phyloP scores from a whole-genome alignment of 768 basidiomycete species.

The Trichaptum fuscoviolaceum region DNA sequence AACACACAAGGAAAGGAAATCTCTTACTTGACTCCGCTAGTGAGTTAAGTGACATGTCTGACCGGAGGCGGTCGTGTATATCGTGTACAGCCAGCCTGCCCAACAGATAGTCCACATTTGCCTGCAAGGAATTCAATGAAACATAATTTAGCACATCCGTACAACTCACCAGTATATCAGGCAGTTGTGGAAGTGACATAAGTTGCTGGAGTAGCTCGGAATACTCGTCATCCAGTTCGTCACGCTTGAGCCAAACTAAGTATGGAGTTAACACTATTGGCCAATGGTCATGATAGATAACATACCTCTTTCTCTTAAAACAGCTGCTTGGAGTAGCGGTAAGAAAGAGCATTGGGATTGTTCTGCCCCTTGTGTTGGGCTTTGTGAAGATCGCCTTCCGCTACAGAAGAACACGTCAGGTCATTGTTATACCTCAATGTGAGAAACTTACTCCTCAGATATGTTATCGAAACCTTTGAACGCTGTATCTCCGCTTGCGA shows the following conservation, averaged over 20 bases:
- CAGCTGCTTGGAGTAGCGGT: slow-evolving; percentile 53
- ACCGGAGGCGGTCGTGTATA: slow-evolving; percentile 71
- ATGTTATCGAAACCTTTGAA: slow-evolving; percentile 35
- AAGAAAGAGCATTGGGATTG: slow-evolving; percentile 43
- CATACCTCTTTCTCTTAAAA: slow-evolving; percentile 68
- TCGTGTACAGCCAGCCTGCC: slow-evolving; percentile 76
- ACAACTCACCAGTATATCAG: slow-evolving; percentile 49
- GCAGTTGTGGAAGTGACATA: slow-evolving; percentile 48
- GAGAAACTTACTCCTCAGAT: slow-evolving; percentile 25
- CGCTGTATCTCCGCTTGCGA: slow-evolving; percentile 53
- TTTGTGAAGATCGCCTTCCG: slow-evolving; percentile 2
- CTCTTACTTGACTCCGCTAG: slow-evolving; percentile 83
- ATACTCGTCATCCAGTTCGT: slow-evolving; percentile 49
- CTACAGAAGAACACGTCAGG: slow-evolving; percentile 5
- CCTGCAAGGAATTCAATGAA: slow-evolving; percentile 33
- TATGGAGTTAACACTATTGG: slow-evolving; percentile 1
- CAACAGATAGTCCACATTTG: slow-evolving; percentile 68
- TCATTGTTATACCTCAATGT: not conserved
- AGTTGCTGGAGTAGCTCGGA: slow-evolving; percentile 53
- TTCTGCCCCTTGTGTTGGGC: slow-evolving; percentile 14
- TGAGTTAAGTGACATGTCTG: slow-evolving; percentile 88
- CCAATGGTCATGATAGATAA: slow-evolving; percentile 10
- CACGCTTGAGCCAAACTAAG: slow-evolving; percentile 62
- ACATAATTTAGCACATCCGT: not conserved
- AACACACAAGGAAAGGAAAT: not conserved